Evolutionary conservation across 768 basidiomycete genomes (phyloP).

Genomic region (Hypsizygus marmoreus): DNA sequence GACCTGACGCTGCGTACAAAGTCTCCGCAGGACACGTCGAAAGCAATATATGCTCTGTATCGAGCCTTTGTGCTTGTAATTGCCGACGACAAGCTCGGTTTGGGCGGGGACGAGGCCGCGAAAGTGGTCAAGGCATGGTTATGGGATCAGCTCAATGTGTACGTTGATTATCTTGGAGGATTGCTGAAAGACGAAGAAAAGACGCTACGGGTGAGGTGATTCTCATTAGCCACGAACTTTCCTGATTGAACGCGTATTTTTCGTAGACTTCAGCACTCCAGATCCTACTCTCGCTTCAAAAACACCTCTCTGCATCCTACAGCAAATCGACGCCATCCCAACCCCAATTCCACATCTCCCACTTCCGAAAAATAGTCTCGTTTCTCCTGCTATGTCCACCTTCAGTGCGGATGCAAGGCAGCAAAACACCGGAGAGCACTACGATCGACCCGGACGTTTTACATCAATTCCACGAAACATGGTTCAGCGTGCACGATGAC

Average conservation of each 20-base stretch:
- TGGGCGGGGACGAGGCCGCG: constrained; percentile 52
- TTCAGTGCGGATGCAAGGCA: constrained; percentile 34
- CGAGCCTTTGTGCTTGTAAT: constrained; percentile 35
- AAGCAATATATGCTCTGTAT: constrained; percentile 82
- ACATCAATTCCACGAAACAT: constrained; percentile 64
- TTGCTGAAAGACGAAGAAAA: constrained; percentile 80
- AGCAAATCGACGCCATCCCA: constrained; percentile 44
- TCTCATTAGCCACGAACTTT: background rate
- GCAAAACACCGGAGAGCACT: constrained; percentile 25
- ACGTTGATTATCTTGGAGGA: constrained; percentile 66
- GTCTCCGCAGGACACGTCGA: constrained; percentile 62
- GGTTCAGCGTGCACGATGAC: constrained; percentile 80
- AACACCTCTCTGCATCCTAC: constrained; percentile 71
- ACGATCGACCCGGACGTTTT: constrained; percentile 61
- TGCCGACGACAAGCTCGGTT: constrained; percentile 49
- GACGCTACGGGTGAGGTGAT: constrained; percentile 60
- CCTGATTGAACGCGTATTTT: background rate
- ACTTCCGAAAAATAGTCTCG: constrained; percentile 65
- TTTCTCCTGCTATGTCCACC: constrained; percentile 64
- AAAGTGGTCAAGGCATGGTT: constrained; percentile 79
- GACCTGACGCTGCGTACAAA: constrained; percentile 49
- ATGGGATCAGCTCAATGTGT: constrained; percentile 71
- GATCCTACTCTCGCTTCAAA: constrained; percentile 76
- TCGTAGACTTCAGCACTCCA: constrained; percentile 67
- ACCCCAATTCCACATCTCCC: constrained; percentile 68